phyloP scores from a whole-genome alignment of 257 asterid species.

The Penstemon davidsonii region DNA sequence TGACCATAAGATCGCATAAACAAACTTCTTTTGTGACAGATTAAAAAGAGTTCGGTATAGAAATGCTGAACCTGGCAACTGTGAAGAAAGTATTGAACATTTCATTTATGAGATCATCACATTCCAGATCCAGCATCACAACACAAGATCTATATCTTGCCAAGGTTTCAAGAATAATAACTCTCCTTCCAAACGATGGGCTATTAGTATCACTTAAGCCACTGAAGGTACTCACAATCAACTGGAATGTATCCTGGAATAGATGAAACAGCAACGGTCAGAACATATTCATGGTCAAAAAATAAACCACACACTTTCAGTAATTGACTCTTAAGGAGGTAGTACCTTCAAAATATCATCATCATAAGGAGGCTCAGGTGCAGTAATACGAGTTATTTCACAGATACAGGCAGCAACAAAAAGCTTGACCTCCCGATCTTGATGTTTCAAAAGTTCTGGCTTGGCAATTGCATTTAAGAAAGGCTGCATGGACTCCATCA shows the following conservation, averaged over 20 bases:
- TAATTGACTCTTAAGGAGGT: slow-evolving; percentile 20
- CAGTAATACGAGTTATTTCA: slow-evolving; percentile 95
- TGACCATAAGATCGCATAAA: neutral
- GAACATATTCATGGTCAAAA: slow-evolving; percentile 23
- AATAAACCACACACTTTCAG: slow-evolving; percentile 17
- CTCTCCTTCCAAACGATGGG: slow-evolving; percentile 89
- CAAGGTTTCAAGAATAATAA: slow-evolving; percentile 86
- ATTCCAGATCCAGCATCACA: slow-evolving; percentile 98
- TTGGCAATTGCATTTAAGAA: slow-evolving; percentile 72
- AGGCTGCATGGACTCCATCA: slow-evolving; percentile 80
- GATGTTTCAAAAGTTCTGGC: slow-evolving; percentile 90
- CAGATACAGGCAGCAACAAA: slow-evolving; percentile 94
- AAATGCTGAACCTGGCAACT: slow-evolving; percentile 67
- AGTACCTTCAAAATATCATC: slow-evolving; percentile 86
- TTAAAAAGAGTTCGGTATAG: slow-evolving; percentile 14
- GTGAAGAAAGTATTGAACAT: slow-evolving; percentile 78
- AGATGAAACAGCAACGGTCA: slow-evolving; percentile 33
- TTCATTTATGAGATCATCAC: slow-evolving; percentile 85
- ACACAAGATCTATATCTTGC: slow-evolving; percentile 96
- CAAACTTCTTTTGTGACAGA: neutral
- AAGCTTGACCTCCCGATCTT: slow-evolving; percentile 87
- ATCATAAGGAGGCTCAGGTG: slow-evolving; percentile 92
- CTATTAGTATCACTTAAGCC: slow-evolving; percentile 75
- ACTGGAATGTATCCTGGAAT: slow-evolving; percentile 80
- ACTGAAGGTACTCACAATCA: slow-evolving; percentile 86